phyloP scores from a whole-genome alignment of 2,329 filamentous ascomycete genomes.

The Dothistroma pini region DNA sequence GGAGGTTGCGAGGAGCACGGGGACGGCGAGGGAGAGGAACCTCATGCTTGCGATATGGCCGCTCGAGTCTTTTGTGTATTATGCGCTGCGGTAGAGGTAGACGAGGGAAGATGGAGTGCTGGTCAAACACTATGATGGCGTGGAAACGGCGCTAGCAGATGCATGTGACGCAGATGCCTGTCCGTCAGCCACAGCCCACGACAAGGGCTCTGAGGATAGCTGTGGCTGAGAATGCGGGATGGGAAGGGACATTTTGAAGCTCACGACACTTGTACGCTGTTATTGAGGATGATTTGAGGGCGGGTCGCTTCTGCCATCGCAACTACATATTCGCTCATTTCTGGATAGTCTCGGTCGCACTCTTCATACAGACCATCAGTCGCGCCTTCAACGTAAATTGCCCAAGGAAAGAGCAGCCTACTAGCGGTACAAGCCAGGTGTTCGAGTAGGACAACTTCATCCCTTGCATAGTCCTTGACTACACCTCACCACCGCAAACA shows the following conservation, averaged over 20 bases:
- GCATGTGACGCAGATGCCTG: neutral
- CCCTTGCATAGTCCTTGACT: conserved; percentile 26
- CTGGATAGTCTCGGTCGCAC: neutral
- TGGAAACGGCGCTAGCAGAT: conserved; percentile 2
- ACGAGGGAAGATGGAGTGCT: neutral
- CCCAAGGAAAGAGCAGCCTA: neutral
- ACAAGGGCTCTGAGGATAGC: neutral
- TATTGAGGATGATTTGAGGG: neutral
- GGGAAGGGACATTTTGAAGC: conserved; percentile 3
- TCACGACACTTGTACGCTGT: neutral
- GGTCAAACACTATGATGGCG: neutral
- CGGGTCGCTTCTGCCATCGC: neutral
- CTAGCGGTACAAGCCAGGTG: conserved; percentile 3
- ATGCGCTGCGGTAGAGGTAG: neutral
- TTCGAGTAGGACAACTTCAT: conserved; percentile 18
- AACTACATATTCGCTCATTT: neutral
- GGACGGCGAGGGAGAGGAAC: conserved; percentile 28
- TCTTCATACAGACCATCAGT: neutral
- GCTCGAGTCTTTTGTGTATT: conserved; percentile 1
- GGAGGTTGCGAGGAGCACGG: conserved; percentile 29
- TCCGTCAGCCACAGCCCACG: neutral
- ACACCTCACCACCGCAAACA: conserved; percentile 30
- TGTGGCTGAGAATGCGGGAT: conserved; percentile 1
- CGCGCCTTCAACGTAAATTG: neutral
- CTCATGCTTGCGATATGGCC: conserved; percentile 27